Evolutionary conservation across 2,329 filamentous ascomycete genomes (phyloP).

Genomic region (Xylariaceae sp.): DNA sequence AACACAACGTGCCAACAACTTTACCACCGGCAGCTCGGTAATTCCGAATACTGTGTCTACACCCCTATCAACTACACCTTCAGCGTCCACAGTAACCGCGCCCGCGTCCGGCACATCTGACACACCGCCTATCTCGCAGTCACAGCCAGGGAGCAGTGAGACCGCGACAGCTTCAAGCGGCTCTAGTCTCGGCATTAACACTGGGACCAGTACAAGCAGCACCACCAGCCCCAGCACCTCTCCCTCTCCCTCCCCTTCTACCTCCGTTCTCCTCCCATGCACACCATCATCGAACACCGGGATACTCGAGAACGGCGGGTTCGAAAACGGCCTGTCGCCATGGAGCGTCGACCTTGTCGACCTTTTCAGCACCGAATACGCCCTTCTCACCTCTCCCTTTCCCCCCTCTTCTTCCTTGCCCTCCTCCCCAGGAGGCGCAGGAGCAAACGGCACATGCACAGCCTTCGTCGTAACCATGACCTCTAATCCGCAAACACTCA

Average conservation of each 20-base stretch:
- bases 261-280: not conserved
- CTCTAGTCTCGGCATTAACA: no score
- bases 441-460: slow-evolving; percentile 21
- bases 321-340: slow-evolving; percentile 24
- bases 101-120: no score
- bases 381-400: slow-evolving; percentile 1
- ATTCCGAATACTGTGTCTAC: no score
- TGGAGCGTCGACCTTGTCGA: slow-evolving; percentile 27
- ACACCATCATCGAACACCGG: not conserved
- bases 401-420: not conserved
- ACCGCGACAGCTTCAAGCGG: no score
- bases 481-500: slow-evolving; percentile 19
- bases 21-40: no score
- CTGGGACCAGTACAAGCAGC: no score
- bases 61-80: no score
- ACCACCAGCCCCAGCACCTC: not conserved
- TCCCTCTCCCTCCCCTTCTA: not conserved
- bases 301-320: slow-evolving; percentile 25
- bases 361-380: slow-evolving; percentile 23
- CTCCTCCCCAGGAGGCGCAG: no score
- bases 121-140: no score
- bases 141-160: no score
- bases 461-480: slow-evolving; percentile 23
- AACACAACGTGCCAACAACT: no score
- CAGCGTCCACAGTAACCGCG: no score